Evolutionary conservation across 1,139 yeast species (phyloP), one percentile per base, ranked within the genome.

Genomic region (Debaryomyces subglobosus): DNA sequence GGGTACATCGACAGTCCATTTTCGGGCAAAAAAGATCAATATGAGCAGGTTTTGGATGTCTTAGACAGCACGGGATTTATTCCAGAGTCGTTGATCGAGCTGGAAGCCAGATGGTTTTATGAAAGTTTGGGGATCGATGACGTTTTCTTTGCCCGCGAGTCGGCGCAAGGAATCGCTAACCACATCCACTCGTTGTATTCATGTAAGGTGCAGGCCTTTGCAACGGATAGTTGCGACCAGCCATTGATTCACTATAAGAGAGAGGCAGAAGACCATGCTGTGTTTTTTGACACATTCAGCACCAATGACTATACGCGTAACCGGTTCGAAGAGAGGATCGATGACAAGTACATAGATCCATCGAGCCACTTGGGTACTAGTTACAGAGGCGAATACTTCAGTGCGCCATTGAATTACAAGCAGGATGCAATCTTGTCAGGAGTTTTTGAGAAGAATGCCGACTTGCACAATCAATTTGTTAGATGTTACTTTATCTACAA

Each of bases 81-180:
- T 51, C 99, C 98, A 10, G 96, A 89, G 60, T 71, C 82, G 46
- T 75, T 90, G 59, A 88, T 94, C 59, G 97, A 91, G 69, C 76
- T 81, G 49, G 98, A 92, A 69, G 85, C 95, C 7, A 81, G 78
- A 61, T 92, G 97, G 96, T 94, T 94, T 66, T 94, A 94, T 72
- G 84, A 88, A 53, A 72, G 81, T 45, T 78, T 94, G 57, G 97
- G 97, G 37, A 90, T 94, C 54, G 97, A 91, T 64, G 97, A 87
- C 64, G 86, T 90, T 35, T 94, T 89, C 70, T 92, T 94, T 65
- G 94, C 96, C 46, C 82, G 89, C 57, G 97, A 92, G 64, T 72
- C 89, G 3, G 86, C 92, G 20, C 83, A 80, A 50, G 91, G 85
- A 50, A 87, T 94, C 60, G 94, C 90, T 37, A 81, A 89, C 48